phyloP scores from a whole-genome alignment of 257 asterid genomes.

The Nicotiana paniculata region DNA sequence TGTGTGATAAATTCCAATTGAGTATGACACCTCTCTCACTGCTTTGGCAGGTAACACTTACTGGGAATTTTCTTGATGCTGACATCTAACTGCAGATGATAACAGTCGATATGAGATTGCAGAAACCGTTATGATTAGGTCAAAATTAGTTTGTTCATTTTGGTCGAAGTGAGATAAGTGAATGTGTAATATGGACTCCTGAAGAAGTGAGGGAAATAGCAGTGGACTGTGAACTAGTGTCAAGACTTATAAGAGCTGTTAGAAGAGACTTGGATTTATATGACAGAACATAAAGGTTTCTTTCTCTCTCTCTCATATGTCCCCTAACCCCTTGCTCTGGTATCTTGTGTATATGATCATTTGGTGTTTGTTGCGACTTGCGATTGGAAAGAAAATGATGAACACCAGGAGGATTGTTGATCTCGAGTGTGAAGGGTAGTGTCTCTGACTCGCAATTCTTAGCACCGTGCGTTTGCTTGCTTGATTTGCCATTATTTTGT shows the following conservation, averaged over 20 bases:
- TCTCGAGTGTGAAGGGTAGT: too few species aligned
- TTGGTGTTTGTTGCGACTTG: too few species aligned
- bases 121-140: neutral
- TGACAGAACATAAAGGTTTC: neutral
- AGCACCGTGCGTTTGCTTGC: too few species aligned
- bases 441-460: too few species aligned
- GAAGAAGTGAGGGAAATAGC: neutral
- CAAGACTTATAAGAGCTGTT: neutral
- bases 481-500: too few species aligned
- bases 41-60: constrained; percentile 53
- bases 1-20: neutral
- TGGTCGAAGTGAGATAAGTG: neutral
- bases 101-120: neutral
- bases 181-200: neutral
- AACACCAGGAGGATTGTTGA: too few species aligned
- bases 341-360: too few species aligned
- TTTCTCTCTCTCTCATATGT: too few species aligned
- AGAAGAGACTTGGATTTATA: neutral
- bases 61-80: constrained; percentile 66
- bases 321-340: too few species aligned
- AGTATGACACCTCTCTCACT: neutral
- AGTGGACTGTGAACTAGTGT: neutral
- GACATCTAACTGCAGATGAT: constrained; percentile 36
- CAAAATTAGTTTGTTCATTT: neutral
- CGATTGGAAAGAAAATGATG: too few species aligned